Evolutionary conservation across 148 eudicot species (phyloP).

Genomic region (Chenopodium formosanum): DNA sequence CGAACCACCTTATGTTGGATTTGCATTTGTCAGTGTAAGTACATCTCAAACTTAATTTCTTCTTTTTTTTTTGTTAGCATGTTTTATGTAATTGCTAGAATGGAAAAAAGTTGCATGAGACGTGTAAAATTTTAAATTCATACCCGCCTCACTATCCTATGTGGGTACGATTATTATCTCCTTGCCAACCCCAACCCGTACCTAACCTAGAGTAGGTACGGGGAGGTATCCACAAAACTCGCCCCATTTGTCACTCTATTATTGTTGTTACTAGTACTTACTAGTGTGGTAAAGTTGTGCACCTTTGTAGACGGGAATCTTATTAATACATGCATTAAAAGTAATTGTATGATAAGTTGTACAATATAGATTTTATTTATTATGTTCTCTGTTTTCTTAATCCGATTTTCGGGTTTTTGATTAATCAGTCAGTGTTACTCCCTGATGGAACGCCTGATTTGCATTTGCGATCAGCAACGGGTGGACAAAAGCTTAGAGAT

Average conservation of each 20-base stretch:
- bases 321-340: too few relatives aligned
- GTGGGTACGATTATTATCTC: too few relatives aligned
- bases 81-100: too few relatives aligned
- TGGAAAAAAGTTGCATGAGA: neutral
- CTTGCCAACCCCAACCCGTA: too few relatives aligned
- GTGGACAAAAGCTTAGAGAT: slow-evolving; percentile 81
- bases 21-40: slow-evolving; percentile 70
- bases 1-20: slow-evolving; percentile 53
- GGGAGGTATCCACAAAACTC: neutral
- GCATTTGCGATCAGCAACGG: slow-evolving; percentile 59
- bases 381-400: neutral
- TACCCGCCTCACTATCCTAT: neutral
- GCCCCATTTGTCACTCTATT: neutral
- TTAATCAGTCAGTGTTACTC: slow-evolving; percentile 64
- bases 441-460: slow-evolving; percentile 94
- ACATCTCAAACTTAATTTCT: neutral
- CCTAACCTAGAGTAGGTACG: too few relatives aligned
- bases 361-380: too few relatives aligned
- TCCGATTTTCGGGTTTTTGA: neutral
- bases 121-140: neutral
- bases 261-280: neutral
- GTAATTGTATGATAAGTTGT: too few relatives aligned
- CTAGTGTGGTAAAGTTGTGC: neutral
- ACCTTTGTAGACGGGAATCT: too few relatives aligned
- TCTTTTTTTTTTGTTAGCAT: neutral